Percentiles rank a stretch among this genome's conserved stretches.
Evolutionary conservation across 345 rosid genomes (phyloP).

Genomic region (Syzygium aqueum): DNA sequence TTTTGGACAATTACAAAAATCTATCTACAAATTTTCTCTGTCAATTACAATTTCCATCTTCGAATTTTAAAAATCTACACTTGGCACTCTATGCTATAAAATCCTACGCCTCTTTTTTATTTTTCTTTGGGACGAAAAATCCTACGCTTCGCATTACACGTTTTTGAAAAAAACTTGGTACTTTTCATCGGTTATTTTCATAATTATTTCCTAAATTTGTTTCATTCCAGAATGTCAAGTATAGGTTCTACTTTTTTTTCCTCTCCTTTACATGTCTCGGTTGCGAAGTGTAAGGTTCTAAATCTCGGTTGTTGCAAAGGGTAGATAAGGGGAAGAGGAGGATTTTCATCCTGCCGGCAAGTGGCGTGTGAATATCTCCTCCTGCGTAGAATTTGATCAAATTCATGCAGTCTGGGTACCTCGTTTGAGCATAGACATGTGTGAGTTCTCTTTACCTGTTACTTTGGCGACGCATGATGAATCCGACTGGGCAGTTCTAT

Average conservation of each 20-base stretch:
- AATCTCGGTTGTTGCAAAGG: not conserved
- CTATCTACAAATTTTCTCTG: not conserved
- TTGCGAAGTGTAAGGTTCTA: not conserved
- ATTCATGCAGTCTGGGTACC: not conserved
- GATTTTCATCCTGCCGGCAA: not conserved
- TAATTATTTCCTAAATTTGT: not conserved
- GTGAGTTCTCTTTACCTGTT: not conserved
- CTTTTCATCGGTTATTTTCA: not conserved
- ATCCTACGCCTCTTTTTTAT: not conserved
- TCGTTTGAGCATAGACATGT: not conserved
- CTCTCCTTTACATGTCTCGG: not conserved
- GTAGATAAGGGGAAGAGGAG: not conserved
- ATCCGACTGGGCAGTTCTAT: not conserved
- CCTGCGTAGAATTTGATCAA: not conserved
- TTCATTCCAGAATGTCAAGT: not conserved
- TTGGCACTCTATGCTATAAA: not conserved
- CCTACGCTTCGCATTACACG: not conserved
- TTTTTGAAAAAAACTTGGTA: not conserved
- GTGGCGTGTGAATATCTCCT: not conserved
- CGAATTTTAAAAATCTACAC: not conserved
- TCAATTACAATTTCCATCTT: not conserved
- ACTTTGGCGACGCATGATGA: not conserved
- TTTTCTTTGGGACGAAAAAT: not conserved
- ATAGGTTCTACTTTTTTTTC: not conserved
- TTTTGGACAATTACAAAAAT: not conserved